Evolutionary conservation across 192 early-diverging fungal species (phyloP), one percentile per base, ranked within the genome.

Genomic region (Phycomyces nitens): DNA sequence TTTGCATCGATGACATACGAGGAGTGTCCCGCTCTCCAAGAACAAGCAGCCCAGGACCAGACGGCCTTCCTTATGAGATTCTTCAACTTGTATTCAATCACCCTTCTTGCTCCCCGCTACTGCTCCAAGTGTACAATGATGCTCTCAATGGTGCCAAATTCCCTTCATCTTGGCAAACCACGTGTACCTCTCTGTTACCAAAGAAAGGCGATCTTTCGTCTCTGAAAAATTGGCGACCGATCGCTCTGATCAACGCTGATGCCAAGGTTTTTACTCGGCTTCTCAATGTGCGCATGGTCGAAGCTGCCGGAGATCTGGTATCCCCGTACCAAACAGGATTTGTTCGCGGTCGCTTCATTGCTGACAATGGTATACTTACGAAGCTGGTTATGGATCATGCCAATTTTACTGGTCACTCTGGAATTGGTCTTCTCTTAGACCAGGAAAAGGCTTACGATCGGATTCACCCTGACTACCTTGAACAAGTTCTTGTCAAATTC

Each of bases 381-480:
- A 3, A 50, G 26, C 40, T 44, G 12, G 23, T 58, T 7, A 62
- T 57, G 40, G 43, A 41, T 0, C 55, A 62, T 22, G 53, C 56
- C 0, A 53, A 16, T 6, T 5, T 38, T 21, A 29, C 10, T 6
- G 7, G 16, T 9, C 12, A 42, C 16, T 11, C n/a, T 22, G 64
- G n/a, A 1, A 58, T 64, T 21, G 63, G 63, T 47, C n/a, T 64
- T 18, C 42, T 56, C 8, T 18, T 73, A 5, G 72, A 73, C 23
- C 66, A 73, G 50, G 62, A 68, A 7, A 69, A 69, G 42, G 67
- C 67, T 0, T 74, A 69, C 54, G 72, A 74, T 40, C 51, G 67
- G 21, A 60, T 74, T 0, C 58, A 74, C 39, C 60, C 58, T 15
- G 34, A 2, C 0, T 74, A 74, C 34, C 23, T 69, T 0, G 16